phyloP scores from a whole-genome alignment of 352 stramenopile species.

The Phytophthora foliorum region DNA sequence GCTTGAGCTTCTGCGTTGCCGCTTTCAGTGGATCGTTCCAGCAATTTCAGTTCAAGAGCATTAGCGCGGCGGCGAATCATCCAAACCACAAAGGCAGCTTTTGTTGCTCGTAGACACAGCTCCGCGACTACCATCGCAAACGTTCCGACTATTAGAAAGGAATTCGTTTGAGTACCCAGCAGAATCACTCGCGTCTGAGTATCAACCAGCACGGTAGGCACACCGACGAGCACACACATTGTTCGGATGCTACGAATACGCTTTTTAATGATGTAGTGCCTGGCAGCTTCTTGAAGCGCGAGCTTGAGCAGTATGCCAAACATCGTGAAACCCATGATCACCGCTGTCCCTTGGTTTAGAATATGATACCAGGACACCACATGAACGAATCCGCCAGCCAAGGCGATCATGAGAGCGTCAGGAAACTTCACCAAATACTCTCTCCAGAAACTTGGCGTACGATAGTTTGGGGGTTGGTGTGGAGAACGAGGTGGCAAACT shows the following conservation, averaged over 20 bases:
- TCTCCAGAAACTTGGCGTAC: conserved; percentile 12
- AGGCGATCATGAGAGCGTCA: not conserved
- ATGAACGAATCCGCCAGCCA: conserved; percentile 38
- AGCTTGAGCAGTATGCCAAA: conserved; percentile 44
- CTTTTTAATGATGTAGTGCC: conserved; percentile 33
- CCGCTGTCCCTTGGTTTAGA: conserved; percentile 3
- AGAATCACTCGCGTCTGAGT: conserved; percentile 57
- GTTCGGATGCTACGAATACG: conserved; percentile 43
- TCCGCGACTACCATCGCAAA: conserved; percentile 39
- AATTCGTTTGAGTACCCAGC: conserved; percentile 37
- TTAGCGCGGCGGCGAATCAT: conserved; percentile 19
- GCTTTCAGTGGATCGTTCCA: not conserved
- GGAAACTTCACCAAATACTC: conserved; percentile 3
- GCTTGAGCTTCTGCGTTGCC: not conserved
- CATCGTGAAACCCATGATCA: conserved; percentile 33
- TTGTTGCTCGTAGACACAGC: conserved; percentile 33
- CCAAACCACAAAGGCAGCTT: conserved; percentile 29
- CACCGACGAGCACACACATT: conserved; percentile 51
- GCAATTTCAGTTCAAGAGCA: conserved; percentile 9
- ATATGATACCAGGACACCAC: conserved; percentile 22
- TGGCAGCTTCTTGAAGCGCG: conserved; percentile 39
- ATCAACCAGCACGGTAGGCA: conserved; percentile 60
- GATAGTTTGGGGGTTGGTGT: conserved; percentile 9
- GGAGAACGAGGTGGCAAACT: not conserved
- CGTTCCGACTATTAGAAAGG: conserved; percentile 28